phyloP scores from a whole-genome alignment of 371 early-diverging fungal species.

The Scutellospora calospora region DNA sequence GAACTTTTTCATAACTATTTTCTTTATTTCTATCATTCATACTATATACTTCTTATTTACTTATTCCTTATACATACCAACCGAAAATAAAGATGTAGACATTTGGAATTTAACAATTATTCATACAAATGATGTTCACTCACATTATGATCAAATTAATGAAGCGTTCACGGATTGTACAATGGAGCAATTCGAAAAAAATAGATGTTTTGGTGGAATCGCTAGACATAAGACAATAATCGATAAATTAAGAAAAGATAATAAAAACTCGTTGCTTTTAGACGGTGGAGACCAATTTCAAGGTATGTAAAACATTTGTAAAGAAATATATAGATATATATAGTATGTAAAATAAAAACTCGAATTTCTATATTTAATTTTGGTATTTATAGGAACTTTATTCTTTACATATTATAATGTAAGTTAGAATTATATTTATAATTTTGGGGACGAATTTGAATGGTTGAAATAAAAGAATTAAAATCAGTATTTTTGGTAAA shows the following conservation, averaged over 20 bases:
- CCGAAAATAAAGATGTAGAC: no score
- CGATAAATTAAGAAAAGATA: conserved; percentile 56
- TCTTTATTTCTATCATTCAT: no score
- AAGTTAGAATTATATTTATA: conserved; percentile 21
- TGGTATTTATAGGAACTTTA: conserved; percentile 59
- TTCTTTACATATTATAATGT: conserved; percentile 64
- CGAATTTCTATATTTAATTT: no score
- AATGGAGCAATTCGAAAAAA: conserved; percentile 50
- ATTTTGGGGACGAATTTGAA: no score
- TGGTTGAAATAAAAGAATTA: no score
- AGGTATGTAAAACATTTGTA: conserved; percentile 27
- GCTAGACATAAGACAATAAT: conserved; percentile 66
- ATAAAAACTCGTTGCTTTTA: conserved; percentile 58
- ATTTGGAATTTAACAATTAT: conserved; percentile 56
- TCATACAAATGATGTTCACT: conserved; percentile 77
- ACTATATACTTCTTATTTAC: no score
- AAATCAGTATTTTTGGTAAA: neutral
- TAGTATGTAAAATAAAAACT: neutral
- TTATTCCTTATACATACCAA: no score
- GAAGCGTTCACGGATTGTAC: conserved; percentile 62
- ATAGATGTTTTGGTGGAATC: conserved; percentile 66
- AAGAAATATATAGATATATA: neutral
- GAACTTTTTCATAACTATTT: no score
- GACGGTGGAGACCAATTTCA: conserved; percentile 79
- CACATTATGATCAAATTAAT: conserved; percentile 65